Evolutionary conservation across 441 rosid genomes (phyloP).

Genomic region (Croton setiger): DNA sequence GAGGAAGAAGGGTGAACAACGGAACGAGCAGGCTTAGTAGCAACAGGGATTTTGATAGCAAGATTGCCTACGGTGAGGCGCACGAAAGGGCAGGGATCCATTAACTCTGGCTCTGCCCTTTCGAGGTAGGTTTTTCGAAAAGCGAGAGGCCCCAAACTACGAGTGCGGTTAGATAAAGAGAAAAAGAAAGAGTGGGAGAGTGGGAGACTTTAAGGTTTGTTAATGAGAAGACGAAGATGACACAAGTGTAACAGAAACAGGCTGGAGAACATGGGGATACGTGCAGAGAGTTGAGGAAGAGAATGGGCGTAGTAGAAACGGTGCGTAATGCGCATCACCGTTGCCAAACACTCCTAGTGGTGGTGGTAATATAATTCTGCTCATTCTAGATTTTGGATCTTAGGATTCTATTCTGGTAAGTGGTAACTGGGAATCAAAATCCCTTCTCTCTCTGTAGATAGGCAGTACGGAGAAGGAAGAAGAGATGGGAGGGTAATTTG

Average conservation of each 20-base stretch:
- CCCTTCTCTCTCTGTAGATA: constrained; percentile 1
- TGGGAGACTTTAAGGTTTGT: not conserved
- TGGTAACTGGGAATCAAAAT: not conserved
- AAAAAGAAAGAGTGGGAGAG: not conserved
- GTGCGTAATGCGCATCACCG: constrained; percentile 13
- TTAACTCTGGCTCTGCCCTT: constrained; percentile 12
- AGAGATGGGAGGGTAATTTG: not conserved
- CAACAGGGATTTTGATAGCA: constrained; percentile 63
- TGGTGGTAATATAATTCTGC: not conserved
- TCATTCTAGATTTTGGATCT: not conserved
- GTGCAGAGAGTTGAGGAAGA: constrained; percentile 5
- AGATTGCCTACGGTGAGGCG: constrained; percentile 65
- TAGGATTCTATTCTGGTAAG: constrained; percentile 6
- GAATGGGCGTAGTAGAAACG: not conserved
- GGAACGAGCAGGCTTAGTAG: constrained; percentile 60
- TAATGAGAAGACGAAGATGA: constrained; percentile 3
- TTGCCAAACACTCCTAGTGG: not conserved
- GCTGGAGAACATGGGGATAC: not conserved
- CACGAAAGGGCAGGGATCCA: constrained; percentile 96
- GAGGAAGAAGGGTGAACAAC: constrained; percentile 73
- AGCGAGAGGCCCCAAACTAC: not conserved
- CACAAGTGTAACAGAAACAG: constrained; percentile 2
- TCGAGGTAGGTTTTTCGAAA: not conserved
- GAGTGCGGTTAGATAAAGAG: not conserved
- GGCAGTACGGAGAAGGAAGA: constrained; percentile 6